These are phyloP conservation scores for Thielaviopsis euricoi DNA, from an alignment of 2,329 filamentous ascomycete species.

Conservation along the genomic window DNA sequence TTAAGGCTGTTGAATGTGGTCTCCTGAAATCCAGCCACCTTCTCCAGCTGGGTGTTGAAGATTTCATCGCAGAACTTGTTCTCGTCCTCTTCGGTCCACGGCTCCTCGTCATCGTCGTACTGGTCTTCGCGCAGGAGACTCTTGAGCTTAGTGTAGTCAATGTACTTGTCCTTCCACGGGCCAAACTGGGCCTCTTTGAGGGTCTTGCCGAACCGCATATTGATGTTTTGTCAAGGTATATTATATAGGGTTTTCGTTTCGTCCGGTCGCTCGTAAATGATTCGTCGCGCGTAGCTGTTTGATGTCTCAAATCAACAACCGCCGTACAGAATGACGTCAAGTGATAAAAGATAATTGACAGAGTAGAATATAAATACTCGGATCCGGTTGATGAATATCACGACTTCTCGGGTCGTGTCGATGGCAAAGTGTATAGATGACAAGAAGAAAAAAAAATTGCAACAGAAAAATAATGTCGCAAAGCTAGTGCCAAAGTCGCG, in stretches of 20 bases:
- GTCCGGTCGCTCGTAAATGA: neutral
- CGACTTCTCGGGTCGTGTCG: neutral
- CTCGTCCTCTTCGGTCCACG: constrained; percentile 92
- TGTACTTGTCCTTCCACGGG: constrained; percentile 86
- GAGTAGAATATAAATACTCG: neutral
- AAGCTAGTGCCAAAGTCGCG: neutral
- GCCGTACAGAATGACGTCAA: neutral
- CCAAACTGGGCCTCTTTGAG: constrained; percentile 63
- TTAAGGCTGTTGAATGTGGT: constrained; percentile 48
- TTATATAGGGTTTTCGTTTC: neutral
- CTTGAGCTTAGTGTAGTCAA: constrained; percentile 92
- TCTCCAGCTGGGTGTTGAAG: constrained; percentile 86
- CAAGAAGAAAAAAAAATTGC: neutral
- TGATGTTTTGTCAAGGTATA: neutral
- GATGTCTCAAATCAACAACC: neutral
- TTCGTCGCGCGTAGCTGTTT: neutral
- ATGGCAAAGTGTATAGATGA: neutral
- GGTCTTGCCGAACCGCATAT: constrained; percentile 88
- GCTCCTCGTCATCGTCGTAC: constrained; percentile 41
- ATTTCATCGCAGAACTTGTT: constrained; percentile 87
- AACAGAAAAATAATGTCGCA: neutral
- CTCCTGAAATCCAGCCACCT: constrained; percentile 79
- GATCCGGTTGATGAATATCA: neutral
- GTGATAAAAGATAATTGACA: neutral
- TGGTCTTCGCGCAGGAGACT: constrained; percentile 64